These are phyloP conservation scores for Corchorus capsularis DNA, from an alignment of 345 rosid genomes.

Conservation along the genomic window DNA sequence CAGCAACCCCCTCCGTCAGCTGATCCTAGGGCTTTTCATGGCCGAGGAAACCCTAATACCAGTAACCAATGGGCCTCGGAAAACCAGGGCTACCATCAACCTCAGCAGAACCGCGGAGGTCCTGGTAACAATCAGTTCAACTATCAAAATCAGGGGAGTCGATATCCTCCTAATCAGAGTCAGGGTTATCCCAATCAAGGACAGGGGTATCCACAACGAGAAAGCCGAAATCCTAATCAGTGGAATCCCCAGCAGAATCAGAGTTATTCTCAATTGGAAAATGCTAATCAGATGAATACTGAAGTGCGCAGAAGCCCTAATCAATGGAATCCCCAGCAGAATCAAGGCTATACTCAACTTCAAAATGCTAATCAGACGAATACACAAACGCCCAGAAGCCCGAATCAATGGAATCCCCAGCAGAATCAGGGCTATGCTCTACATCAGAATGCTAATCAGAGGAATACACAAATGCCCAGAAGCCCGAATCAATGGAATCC, in stretches of 20 bases:
- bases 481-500: slow-evolving; percentile 27
- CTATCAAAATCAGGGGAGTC: slow-evolving; percentile 30
- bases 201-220: slow-evolving; percentile 30
- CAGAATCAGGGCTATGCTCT: slow-evolving; percentile 10
- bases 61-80: slow-evolving; percentile 37
- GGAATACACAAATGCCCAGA: slow-evolving; percentile 27
- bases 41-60: slow-evolving; percentile 20
- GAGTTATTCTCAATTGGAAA: slow-evolving; percentile 25
- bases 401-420: slow-evolving; percentile 23
- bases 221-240: slow-evolving; percentile 21
- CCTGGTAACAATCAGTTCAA: slow-evolving; percentile 25
- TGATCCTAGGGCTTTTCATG: slow-evolving; percentile 38
- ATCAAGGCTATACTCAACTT: slow-evolving; percentile 16
- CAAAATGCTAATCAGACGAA: slow-evolving; percentile 22
- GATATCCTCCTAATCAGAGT: slow-evolving; percentile 20
- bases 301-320: slow-evolving; percentile 28
- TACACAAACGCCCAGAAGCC: slow-evolving; percentile 27
- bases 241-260: not conserved
- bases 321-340: slow-evolving; percentile 1
- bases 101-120: slow-evolving; percentile 32
- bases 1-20: slow-evolving; percentile 27
- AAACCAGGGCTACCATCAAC: slow-evolving; percentile 23
- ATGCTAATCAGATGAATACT: slow-evolving; percentile 14
- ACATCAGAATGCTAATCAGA: slow-evolving; percentile 23
- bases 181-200: slow-evolving; percentile 31